phyloP scores from a whole-genome alignment of 1,284 basidiomycete species.

The Flammula alnicola region DNA sequence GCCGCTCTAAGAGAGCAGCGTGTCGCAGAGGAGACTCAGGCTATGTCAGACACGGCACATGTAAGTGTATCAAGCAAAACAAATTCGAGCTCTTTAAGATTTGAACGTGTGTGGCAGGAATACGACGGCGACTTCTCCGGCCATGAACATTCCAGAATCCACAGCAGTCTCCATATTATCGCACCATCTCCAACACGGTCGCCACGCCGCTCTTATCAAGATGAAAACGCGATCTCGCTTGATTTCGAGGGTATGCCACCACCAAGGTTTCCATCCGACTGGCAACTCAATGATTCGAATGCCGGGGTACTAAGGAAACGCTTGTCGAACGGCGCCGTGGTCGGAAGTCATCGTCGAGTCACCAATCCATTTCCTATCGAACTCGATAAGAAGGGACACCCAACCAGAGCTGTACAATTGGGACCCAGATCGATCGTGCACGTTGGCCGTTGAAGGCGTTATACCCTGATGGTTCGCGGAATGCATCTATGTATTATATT shows the following conservation, averaged over 20 bases:
- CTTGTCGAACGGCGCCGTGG: slow-evolving; percentile 21
- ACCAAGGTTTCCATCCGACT: slow-evolving; percentile 38
- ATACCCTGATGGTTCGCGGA: background rate
- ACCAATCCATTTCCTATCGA: slow-evolving; percentile 27
- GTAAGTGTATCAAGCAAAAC: slow-evolving; percentile 7
- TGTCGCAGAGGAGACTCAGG: slow-evolving; percentile 19
- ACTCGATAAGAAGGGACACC: slow-evolving; percentile 30
- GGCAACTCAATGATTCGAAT: slow-evolving; percentile 29
- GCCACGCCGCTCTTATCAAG: slow-evolving; percentile 6
- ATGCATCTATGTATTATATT: background rate
- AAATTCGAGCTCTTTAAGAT: background rate
- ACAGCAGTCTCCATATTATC: slow-evolving; percentile 10
- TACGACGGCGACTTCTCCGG: slow-evolving; percentile 25
- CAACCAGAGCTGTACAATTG: slow-evolving; percentile 27
- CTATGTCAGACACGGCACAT: slow-evolving; percentile 14
- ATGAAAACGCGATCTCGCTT: slow-evolving; percentile 25
- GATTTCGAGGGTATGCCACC: slow-evolving; percentile 38
- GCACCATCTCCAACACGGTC: slow-evolving; percentile 12
- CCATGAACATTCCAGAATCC: slow-evolving; percentile 22
- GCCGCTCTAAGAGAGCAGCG: slow-evolving; percentile 20
- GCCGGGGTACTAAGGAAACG: slow-evolving; percentile 30
- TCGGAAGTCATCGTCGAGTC: slow-evolving; percentile 21
- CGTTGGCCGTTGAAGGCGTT: slow-evolving; percentile 14
- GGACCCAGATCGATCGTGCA: slow-evolving; percentile 30
- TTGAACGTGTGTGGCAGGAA: slow-evolving; percentile 17